phyloP scores from a whole-genome alignment of 140 eudicot genomes.

The Stevia rebaudiana region DNA sequence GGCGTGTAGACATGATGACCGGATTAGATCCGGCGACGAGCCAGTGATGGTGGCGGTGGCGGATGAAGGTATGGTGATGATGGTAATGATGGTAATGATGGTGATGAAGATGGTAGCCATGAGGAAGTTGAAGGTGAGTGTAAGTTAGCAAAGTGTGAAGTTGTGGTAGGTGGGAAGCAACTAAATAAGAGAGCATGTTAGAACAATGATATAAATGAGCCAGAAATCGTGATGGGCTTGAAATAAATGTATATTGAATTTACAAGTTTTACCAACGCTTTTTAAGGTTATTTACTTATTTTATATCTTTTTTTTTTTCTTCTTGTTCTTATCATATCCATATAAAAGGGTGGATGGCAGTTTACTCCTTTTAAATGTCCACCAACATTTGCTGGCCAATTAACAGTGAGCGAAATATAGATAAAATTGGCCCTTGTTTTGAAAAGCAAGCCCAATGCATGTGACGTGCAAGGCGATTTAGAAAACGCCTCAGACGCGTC shows the following conservation, averaged over 20 bases:
- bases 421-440: no score
- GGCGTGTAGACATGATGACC: constrained; percentile 65
- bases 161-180: constrained; percentile 34
- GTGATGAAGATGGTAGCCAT: constrained; percentile 29
- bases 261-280: background rate
- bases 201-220: constrained; percentile 9
- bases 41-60: constrained; percentile 1
- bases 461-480: no score
- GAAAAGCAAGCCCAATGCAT: no score
- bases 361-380: constrained; percentile 23
- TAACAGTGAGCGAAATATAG: no score
- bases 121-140: constrained; percentile 17
- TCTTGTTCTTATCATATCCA: background rate
- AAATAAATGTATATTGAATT: constrained; percentile 16
- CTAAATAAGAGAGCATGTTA: constrained; percentile 6
- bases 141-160: constrained; percentile 27
- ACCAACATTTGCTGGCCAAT: constrained; percentile 30
- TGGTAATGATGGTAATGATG: constrained; percentile 3
- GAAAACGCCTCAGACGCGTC: no score
- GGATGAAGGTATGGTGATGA: background rate
- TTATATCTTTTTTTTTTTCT: background rate
- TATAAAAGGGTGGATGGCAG: constrained; percentile 15
- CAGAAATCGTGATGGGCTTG: constrained; percentile 12
- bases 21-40: constrained; percentile 39
- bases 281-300: constrained; percentile 1